Evolutionary conservation across 2,329 filamentous ascomycete species (phyloP).

Genomic region (Phaeophleospora eucalypticola): DNA sequence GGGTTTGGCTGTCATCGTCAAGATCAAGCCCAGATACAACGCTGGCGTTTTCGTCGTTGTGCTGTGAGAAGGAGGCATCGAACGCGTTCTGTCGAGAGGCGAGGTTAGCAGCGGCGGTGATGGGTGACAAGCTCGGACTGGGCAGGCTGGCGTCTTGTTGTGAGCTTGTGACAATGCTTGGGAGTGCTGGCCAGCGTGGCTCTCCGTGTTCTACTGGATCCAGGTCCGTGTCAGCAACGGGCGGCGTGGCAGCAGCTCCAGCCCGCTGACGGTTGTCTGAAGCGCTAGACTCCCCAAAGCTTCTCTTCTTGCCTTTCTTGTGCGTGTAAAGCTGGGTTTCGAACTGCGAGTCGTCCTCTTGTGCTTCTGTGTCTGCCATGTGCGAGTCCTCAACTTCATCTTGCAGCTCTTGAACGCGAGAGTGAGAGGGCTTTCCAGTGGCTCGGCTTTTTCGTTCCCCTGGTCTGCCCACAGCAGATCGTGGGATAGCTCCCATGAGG

Average conservation of each 20-base stretch:
- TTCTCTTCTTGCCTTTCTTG: conserved; percentile 21
- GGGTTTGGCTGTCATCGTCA: conserved; percentile 28
- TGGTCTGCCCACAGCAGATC: conserved; percentile 15
- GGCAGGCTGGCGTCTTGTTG: conserved; percentile 88
- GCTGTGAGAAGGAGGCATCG: conserved; percentile 31
- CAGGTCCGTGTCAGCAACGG: conserved; percentile 67
- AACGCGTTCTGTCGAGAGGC: conserved; percentile 33
- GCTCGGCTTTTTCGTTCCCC: conserved; percentile 17
- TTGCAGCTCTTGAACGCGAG: conserved; percentile 28
- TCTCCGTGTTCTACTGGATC: conserved; percentile 46
- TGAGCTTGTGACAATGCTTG: conserved; percentile 63
- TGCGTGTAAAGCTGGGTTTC: conserved; percentile 24
- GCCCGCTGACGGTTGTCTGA: conserved; percentile 13
- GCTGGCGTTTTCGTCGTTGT: conserved; percentile 32
- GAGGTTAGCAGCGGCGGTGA: conserved; percentile 70
- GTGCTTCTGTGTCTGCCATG: conserved; percentile 26
- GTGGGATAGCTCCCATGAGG: conserved; percentile 18
- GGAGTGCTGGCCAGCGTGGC: conserved; percentile 27
- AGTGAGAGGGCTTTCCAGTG: conserved; percentile 19
- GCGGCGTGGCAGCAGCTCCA: conserved; percentile 60
- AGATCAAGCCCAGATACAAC: conserved; percentile 32
- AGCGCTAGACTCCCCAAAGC: conserved; percentile 13
- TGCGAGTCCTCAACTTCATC: conserved; percentile 22
- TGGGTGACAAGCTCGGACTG: conserved; percentile 87
- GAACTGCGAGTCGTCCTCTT: conserved; percentile 30